These are phyloP conservation scores for Quercus wislizeni DNA, from an alignment of 306 rosid species.

Conservation along the genomic window DNA sequence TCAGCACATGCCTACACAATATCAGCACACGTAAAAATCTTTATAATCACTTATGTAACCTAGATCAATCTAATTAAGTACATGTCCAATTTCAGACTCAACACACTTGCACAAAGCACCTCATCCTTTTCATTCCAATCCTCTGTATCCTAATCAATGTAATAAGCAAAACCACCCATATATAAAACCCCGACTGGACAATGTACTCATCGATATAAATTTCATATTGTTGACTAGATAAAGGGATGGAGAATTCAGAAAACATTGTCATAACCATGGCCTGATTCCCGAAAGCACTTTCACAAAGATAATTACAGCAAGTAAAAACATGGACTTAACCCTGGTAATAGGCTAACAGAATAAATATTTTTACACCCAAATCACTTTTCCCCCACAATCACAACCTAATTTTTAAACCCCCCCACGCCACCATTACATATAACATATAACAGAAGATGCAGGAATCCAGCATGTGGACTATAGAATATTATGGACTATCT, in stretches of 20 bases:
- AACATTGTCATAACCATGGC: background rate
- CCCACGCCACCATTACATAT: background rate
- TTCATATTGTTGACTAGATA: background rate
- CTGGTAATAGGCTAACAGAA: background rate
- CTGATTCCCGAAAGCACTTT: background rate
- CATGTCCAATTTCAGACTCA: too few species aligned
- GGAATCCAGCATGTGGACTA: background rate
- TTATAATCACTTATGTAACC: too few species aligned
- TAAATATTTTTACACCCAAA: background rate
- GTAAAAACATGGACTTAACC: background rate
- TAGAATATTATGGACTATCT: background rate
- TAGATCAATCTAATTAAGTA: too few species aligned
- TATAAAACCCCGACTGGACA: background rate
- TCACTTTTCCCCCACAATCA: background rate
- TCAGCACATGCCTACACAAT: too few species aligned
- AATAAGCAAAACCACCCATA: background rate
- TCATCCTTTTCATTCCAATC: too few species aligned
- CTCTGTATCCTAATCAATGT: background rate
- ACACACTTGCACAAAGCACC: too few species aligned
- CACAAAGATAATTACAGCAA: background rate
- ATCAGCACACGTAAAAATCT: too few species aligned
- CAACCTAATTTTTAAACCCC: too few species aligned
- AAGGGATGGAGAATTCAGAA: background rate
- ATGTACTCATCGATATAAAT: background rate
- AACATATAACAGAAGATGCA: background rate